Evolutionary conservation across 805 yeast species (phyloP).

Genomic region (Pichia eremophila): DNA sequence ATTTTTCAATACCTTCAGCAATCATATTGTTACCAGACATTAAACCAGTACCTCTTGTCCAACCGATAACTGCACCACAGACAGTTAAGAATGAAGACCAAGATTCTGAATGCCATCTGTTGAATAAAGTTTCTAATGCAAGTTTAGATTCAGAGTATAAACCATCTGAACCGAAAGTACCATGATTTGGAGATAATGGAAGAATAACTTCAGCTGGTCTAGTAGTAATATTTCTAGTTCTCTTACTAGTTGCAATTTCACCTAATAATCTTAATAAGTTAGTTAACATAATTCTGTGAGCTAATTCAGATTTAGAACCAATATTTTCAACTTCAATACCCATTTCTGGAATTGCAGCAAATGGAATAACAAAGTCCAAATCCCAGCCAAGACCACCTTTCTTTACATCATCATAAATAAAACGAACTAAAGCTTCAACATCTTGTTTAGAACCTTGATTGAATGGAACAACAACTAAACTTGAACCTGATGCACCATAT

Average conservation of each 20-base stretch:
- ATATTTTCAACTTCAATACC: conserved; percentile 91
- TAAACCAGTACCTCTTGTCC: conserved; percentile 99
- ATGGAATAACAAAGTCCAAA: conserved; percentile 90
- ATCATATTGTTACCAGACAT: conserved; percentile 96
- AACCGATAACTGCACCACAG: conserved; percentile 98
- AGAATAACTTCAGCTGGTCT: conserved; percentile 97
- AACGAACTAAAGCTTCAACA: conserved; percentile 74
- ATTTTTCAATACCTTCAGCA: conserved; percentile 93
- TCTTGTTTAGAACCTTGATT: conserved; percentile 97
- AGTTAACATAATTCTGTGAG: conserved; percentile 97
- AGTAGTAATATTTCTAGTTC: conserved; percentile 67
- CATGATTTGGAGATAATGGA: conserved; percentile 98
- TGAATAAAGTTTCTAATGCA: conserved; percentile 90
- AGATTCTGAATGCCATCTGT: conserved; percentile 97
- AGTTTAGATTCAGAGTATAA: conserved; percentile 95
- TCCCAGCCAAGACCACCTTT: conserved; percentile 97
- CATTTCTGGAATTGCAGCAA: conserved; percentile 98
- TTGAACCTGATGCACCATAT: conserved; percentile 86
- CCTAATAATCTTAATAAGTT: conserved; percentile 90
- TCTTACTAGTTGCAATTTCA: conserved; percentile 76
- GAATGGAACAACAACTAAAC: conserved; percentile 94
- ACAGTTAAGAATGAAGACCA: conserved; percentile 92
- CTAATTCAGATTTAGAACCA: conserved; percentile 93
- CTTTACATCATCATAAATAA: conserved; percentile 74
- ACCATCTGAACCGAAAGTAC: conserved; percentile 98